A percentile compares a stretch with the other conserved stretches of the same genome.
These are phyloP conservation scores for Penicillium waksmanii DNA, from an alignment of 495 filamentous ascomycete genomes.

Conservation along the genomic window DNA sequence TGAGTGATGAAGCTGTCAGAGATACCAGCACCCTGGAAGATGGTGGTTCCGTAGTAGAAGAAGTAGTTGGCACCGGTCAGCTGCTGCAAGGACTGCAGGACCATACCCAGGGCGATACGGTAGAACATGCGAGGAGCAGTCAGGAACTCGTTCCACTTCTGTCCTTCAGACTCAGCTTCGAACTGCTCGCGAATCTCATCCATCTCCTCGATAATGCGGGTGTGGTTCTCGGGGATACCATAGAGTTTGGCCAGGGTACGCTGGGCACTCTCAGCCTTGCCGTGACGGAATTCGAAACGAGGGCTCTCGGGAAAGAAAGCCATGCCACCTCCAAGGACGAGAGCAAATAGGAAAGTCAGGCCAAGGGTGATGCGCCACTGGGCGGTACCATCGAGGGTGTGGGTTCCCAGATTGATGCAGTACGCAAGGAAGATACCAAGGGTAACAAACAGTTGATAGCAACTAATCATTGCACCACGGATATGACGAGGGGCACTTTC, in stretches of 20 bases:
- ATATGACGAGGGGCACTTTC: conserved; percentile 69
- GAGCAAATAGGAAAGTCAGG: conserved; percentile 72
- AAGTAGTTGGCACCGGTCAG: conserved; percentile 74
- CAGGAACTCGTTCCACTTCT: conserved; percentile 69
- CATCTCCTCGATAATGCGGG: conserved; percentile 68
- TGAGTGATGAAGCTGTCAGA: conserved; percentile 71
- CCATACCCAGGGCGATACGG: conserved; percentile 68
- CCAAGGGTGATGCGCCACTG: conserved; percentile 83
- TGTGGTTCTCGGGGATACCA: conserved; percentile 67
- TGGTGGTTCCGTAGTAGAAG: conserved; percentile 79
- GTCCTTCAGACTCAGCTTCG: conserved; percentile 55
- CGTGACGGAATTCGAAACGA: conserved; percentile 67
- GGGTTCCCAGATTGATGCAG: conserved; percentile 78
- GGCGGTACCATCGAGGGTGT: conserved; percentile 46
- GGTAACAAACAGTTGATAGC: conserved; percentile 88
- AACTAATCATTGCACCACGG: conserved; percentile 67
- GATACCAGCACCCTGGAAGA: conserved; percentile 72
- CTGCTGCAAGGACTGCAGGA: conserved; percentile 71
- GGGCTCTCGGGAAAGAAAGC: conserved; percentile 72
- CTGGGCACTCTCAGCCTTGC: conserved; percentile 64
- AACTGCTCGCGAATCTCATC: conserved; percentile 65
- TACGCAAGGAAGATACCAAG: conserved; percentile 81
- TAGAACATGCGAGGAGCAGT: conserved; percentile 74
- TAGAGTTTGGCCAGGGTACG: conserved; percentile 69
- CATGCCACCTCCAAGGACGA: conserved; percentile 75